Conservation (phyloP, 768 basidiomycete genomes). For the Chalciporus piperatus region DNA sequence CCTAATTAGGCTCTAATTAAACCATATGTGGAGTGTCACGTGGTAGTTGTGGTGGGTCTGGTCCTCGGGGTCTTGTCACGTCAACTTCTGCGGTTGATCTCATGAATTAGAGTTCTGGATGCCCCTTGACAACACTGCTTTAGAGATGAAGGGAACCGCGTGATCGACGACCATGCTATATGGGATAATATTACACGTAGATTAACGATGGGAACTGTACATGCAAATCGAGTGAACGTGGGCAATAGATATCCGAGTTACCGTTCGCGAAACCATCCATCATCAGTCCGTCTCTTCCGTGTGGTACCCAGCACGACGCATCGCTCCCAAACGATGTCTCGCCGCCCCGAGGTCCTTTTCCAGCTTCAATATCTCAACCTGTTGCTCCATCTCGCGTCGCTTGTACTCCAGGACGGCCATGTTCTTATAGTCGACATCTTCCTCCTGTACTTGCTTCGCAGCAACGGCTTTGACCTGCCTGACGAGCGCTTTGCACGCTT, state of each 20-base stretch:
- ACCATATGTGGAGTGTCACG: no score
- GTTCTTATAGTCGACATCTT: conserved; percentile 81
- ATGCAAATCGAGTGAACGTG: conserved; percentile 5
- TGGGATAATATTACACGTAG: conserved; percentile 26
- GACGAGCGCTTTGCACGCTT: conserved; percentile 95
- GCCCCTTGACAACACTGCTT: no score
- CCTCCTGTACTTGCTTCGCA: conserved; percentile 73
- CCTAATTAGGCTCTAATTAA: no score
- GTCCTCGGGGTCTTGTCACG: no score
- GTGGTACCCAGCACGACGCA: conserved; percentile 89
- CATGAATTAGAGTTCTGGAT: no score
- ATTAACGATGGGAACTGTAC: conserved; percentile 13
- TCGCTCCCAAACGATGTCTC: conserved; percentile 74
- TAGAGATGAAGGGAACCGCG: background rate
- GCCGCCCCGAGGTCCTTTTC: conserved; percentile 94
- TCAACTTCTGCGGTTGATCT: no score
- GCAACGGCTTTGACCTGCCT: conserved; percentile 95
- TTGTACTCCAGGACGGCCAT: conserved; percentile 97
- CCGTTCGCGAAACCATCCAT: background rate
- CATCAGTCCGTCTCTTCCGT: conserved; percentile 74
- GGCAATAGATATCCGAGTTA: background rate
- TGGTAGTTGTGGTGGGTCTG: no score
- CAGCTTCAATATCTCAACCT: conserved; percentile 95
- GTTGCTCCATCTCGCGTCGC: conserved; percentile 97
- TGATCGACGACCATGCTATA: background rate